These are phyloP conservation scores for Xylaria scruposa DNA, from an alignment of 495 filamentous ascomycete genomes.

Conservation along the genomic window DNA sequence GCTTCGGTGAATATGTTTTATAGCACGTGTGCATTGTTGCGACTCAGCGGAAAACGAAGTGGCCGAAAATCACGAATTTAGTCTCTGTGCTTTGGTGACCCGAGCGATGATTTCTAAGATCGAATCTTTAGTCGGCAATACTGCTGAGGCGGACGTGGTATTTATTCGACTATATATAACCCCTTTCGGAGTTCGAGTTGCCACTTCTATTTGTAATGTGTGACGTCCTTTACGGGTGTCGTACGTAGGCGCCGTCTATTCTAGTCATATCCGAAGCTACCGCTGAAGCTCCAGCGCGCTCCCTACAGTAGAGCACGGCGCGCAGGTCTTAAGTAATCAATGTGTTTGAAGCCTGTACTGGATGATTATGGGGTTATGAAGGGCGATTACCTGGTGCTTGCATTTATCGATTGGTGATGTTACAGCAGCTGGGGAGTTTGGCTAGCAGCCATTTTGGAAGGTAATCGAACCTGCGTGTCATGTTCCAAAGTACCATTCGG, in stretches of 20 bases:
- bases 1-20: neutral
- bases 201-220: neutral
- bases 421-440: neutral
- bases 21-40: neutral
- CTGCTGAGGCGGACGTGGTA: neutral
- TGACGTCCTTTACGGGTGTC: neutral
- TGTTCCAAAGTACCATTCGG: slow-evolving; percentile 9
- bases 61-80: neutral
- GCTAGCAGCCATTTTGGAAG: neutral
- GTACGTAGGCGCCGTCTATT: neutral
- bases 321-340: neutral
- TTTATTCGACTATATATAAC: neutral
- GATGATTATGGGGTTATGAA: neutral
- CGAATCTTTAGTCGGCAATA: neutral
- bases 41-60: neutral
- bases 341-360: neutral
- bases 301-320: neutral
- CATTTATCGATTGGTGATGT: neutral
- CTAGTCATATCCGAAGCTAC: neutral
- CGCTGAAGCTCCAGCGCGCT: neutral
- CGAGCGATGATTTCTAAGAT: neutral
- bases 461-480: neutral
- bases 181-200: neutral
- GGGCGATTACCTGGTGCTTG: neutral
- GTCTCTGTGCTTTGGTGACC: neutral